phyloP scores from a whole-genome alignment of 75 land plant genomes.

The Azolla pinnata region DNA sequence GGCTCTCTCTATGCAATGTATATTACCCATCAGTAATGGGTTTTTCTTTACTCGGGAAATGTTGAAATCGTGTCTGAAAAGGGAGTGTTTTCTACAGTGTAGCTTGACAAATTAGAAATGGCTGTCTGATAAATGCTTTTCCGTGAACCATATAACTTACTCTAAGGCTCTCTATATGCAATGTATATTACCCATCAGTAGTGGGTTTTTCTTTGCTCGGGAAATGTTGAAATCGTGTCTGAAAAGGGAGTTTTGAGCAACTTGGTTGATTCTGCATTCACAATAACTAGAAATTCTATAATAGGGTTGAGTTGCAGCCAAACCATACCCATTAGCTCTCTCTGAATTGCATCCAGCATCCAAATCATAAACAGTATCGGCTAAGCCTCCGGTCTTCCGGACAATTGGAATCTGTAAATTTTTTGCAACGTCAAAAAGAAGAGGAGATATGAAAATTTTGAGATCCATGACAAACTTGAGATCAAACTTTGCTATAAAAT shows the following conservation, averaged over 20 bases:
- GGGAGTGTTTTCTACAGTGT: too few species aligned
- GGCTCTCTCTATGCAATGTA: too few species aligned
- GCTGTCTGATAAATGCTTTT: too few species aligned
- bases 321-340: conserved; percentile 42
- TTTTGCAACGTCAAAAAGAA: not conserved
- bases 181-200: too few species aligned
- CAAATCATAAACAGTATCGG: conserved; percentile 61
- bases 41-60: too few species aligned
- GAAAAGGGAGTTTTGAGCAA: not conserved
- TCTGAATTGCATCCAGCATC: conserved; percentile 25
- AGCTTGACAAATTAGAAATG: too few species aligned
- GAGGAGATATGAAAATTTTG: not conserved
- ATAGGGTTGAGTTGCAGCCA: not conserved
- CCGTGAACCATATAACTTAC: too few species aligned
- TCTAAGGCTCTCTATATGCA: too few species aligned
- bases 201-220: too few species aligned
- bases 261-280: not conserved
- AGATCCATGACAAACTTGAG: not conserved
- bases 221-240: not conserved
- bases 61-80: not conserved
- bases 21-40: too few species aligned
- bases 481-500: not conserved
- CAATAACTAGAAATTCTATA: too few species aligned
- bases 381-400: conserved; percentile 64
- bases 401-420: conserved; percentile 71